Conservation (phyloP, 163 green algal genomes). For the Scenedesmus sp. region DNA sequence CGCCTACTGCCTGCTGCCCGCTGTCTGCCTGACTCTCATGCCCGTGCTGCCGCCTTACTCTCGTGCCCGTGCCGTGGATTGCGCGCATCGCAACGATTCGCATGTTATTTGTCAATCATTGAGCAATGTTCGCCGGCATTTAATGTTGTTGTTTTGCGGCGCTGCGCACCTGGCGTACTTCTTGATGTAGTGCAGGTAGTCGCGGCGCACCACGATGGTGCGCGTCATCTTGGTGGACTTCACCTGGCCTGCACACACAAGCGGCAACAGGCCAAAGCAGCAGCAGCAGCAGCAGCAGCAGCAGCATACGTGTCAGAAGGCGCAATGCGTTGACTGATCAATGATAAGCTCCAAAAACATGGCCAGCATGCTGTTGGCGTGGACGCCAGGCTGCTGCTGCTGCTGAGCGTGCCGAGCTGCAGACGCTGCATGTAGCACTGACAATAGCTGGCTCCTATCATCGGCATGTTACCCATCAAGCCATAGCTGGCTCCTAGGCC, state of each 20-base stretch:
- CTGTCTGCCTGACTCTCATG: neutral
- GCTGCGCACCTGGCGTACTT: constrained; percentile 93
- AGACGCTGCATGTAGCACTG: too few species aligned
- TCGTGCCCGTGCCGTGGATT: neutral
- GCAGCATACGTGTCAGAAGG: neutral
- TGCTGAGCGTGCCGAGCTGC: too few species aligned
- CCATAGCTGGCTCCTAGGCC: too few species aligned
- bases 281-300: neutral
- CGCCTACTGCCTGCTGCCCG: neutral
- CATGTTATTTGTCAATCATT: too few species aligned
- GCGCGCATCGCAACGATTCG: too few species aligned
- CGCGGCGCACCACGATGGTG: constrained; percentile 96
- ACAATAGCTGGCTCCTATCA: too few species aligned
- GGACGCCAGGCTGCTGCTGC: too few species aligned
- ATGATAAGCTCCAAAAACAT: neutral
- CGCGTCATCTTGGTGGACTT: constrained; percentile 98
- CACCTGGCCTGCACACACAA: constrained; percentile 75
- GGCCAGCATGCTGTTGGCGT: too few species aligned
- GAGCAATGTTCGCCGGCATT: too few species aligned
- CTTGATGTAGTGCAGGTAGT: constrained; percentile 99
- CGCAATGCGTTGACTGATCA: neutral
- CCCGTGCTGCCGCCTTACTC: constrained; percentile 4
- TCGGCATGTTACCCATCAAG: too few species aligned
- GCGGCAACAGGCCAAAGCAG: neutral
- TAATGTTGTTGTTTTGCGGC: too few species aligned